phyloP scores from a whole-genome alignment of 495 filamentous ascomycete species.

The Talaromyces borbonicus region DNA sequence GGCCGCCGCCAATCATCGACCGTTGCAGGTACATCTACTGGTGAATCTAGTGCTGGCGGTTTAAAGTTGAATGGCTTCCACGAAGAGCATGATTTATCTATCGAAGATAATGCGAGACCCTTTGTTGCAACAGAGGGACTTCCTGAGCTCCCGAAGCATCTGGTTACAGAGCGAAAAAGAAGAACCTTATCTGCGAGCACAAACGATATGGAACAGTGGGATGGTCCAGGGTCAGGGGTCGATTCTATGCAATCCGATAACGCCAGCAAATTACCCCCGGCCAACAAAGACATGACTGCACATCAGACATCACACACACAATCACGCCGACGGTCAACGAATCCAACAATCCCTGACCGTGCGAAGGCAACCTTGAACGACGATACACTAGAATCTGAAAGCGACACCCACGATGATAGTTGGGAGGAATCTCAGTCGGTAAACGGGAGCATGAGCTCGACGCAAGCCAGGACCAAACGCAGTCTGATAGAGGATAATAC shows the following conservation, averaged over 20 bases:
- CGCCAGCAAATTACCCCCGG: background rate
- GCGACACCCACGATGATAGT: conserved; percentile 3
- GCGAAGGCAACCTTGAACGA: conserved; percentile 12
- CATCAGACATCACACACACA: conserved; percentile 9
- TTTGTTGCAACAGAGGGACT: conserved; percentile 4
- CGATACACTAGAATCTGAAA: conserved; percentile 3
- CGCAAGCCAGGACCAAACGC: conserved; percentile 7
- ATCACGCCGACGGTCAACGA: conserved; percentile 32
- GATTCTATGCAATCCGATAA: background rate
- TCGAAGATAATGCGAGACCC: conserved; percentile 6
- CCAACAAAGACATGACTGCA: background rate
- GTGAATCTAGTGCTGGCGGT: conserved; percentile 8
- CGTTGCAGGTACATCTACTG: conserved; percentile 13
- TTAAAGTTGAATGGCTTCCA: background rate
- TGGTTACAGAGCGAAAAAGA: conserved; percentile 17
- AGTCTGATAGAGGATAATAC: conserved; percentile 11
- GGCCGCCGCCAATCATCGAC: conserved; percentile 28
- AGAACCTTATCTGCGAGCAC: conserved; percentile 20
- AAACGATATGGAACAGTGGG: conserved; percentile 5
- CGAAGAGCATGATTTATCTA: background rate
- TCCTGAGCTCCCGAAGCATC: conserved; percentile 3
- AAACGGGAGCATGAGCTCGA: background rate
- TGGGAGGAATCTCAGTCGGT: conserved; percentile 3
- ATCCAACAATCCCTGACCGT: conserved; percentile 11
- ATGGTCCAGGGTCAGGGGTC: conserved; percentile 6